phyloP scores from a whole-genome alignment of 768 basidiomycete species.

The Trametes maxima region DNA sequence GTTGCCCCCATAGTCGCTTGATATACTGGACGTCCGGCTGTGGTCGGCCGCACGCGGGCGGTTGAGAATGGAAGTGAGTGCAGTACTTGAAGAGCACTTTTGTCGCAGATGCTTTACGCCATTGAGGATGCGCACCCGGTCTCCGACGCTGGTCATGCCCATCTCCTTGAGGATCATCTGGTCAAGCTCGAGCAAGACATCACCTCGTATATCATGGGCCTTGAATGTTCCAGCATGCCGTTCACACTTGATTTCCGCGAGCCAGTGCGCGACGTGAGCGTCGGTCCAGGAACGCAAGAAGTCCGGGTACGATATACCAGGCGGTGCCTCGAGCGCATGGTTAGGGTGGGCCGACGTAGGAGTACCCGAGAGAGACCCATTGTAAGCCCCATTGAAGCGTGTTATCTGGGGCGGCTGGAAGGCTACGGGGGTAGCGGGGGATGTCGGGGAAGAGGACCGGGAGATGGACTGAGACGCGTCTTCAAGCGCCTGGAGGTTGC shows the following conservation, averaged over 20 bases:
- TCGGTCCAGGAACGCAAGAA: conserved; percentile 76
- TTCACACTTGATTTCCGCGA: conserved; percentile 74
- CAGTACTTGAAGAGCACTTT: conserved; percentile 42
- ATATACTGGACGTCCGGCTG: conserved; percentile 23
- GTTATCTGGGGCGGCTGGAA: conserved; percentile 39
- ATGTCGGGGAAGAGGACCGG: conserved; percentile 37
- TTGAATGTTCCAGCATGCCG: conserved; percentile 71
- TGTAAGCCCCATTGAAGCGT: conserved; percentile 36
- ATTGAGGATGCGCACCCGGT: conserved; percentile 83
- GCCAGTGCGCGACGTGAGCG: conserved; percentile 72
- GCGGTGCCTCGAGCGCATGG: conserved; percentile 56
- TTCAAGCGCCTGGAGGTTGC: conserved; percentile 35
- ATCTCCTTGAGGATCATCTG: conserved; percentile 87
- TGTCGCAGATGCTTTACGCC: conserved; percentile 81
- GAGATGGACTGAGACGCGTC: conserved; percentile 42
- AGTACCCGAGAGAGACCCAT: conserved; percentile 44
- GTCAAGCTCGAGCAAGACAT: conserved; percentile 90
- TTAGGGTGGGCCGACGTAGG: conserved; percentile 40
- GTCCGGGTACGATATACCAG: conserved; percentile 59
- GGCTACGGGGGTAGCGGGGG: conserved; percentile 38
- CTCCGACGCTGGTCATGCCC: conserved; percentile 87
- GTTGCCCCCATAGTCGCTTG: conserved; percentile 32
- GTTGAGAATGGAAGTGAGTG: conserved; percentile 26
- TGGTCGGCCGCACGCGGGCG: conserved; percentile 27
- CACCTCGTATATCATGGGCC: conserved; percentile 88